These are phyloP conservation scores for Triticum timopheevii DNA, from an alignment of 176 grass and related monocot species.

Conservation along the genomic window DNA sequence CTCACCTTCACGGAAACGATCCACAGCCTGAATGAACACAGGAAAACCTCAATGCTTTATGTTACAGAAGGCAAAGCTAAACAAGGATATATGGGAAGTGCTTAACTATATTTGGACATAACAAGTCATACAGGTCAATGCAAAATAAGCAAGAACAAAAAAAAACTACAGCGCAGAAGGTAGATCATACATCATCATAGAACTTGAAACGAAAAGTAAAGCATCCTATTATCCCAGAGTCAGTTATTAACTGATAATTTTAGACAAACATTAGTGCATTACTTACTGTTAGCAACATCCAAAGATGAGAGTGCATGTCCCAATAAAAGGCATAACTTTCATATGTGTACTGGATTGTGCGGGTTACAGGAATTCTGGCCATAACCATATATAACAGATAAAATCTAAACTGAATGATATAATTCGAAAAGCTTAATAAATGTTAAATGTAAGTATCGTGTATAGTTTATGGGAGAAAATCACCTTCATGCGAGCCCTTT, in stretches of 20 bases:
- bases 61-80: constrained; percentile 7
- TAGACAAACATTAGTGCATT: background rate
- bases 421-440: constrained; percentile 4
- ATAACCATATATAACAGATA: background rate
- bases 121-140: background rate
- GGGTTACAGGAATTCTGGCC: constrained; percentile 6
- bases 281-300: constrained; percentile 1
- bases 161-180: background rate
- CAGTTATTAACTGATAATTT: background rate
- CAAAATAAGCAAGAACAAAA: constrained; percentile 8
- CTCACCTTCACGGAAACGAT: constrained; percentile 84
- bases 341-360: background rate
- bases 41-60: constrained; percentile 13
- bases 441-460: background rate
- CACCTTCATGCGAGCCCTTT: constrained; percentile 97
- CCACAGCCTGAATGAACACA: constrained; percentile 60
- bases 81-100: background rate
- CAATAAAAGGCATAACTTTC: background rate
- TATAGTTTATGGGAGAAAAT: constrained; percentile 8
- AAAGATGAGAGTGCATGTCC: background rate
- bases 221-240: background rate
- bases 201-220: constrained; percentile 5
- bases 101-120: background rate
- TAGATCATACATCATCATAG: background rate
- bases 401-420: background rate